Percentiles rank a stretch among this genome's conserved stretches.
Evolutionary conservation across 495 filamentous ascomycete species (phyloP).

Genomic region (Aspergillus cristatus): DNA sequence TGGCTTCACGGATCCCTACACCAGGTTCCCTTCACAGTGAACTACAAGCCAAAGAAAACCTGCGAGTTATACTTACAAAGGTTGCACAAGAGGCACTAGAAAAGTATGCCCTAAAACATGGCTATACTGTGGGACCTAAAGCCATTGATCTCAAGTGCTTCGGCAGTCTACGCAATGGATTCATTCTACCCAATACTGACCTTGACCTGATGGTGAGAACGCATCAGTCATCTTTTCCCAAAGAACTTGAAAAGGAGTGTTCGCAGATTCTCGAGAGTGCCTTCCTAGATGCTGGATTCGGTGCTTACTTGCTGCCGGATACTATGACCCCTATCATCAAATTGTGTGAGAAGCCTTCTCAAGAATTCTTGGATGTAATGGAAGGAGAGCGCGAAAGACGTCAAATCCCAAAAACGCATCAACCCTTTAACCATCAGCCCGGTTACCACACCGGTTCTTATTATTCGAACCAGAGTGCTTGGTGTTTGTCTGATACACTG

Average conservation of each 20-base stretch:
- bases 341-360: constrained; percentile 58
- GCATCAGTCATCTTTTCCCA: constrained; percentile 12
- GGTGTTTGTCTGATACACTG: too few relatives aligned
- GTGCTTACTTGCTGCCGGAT: constrained; percentile 57
- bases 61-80: constrained; percentile 47
- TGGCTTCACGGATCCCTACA: constrained; percentile 4
- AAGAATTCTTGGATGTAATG: constrained; percentile 40
- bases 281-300: constrained; percentile 59
- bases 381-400: constrained; percentile 51
- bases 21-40: constrained; percentile 27
- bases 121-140: constrained; percentile 35
- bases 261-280: constrained; percentile 58
- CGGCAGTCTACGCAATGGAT: constrained; percentile 64
- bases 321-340: constrained; percentile 80
- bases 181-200: constrained; percentile 63
- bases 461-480: too few relatives aligned
- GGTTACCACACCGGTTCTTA: too few relatives aligned
- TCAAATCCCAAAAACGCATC: too few relatives aligned
- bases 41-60: constrained; percentile 50
- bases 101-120: constrained; percentile 31
- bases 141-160: constrained; percentile 56
- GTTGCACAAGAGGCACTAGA: constrained; percentile 46
- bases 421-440: too few relatives aligned
- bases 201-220: constrained; percentile 67
- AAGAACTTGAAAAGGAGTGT: constrained; percentile 37